Evolutionary conservation across 179 eudicot genomes (phyloP).

Genomic region (Silene vulgaris): DNA sequence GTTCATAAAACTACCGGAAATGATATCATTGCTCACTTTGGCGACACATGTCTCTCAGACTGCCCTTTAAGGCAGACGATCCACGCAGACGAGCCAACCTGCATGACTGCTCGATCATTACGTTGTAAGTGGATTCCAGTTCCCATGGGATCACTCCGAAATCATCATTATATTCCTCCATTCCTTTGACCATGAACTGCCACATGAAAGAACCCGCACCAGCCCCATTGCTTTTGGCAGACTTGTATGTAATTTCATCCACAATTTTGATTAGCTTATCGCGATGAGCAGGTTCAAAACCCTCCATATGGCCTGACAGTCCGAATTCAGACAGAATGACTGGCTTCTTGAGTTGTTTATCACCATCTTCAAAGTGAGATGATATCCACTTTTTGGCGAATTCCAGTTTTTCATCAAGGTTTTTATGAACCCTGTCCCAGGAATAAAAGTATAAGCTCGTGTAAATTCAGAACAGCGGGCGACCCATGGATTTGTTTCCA

Average conservation of each 20-base stretch:
- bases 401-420: conserved; percentile 59
- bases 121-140: conserved; percentile 42
- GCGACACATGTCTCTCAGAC: conserved; percentile 43
- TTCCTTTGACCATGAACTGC: conserved; percentile 84
- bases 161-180: conserved; percentile 77
- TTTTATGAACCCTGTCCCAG: conserved; percentile 42
- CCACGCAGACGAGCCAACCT: conserved; percentile 52
- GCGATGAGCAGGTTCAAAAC: conserved; percentile 53
- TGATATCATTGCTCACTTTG: conserved; percentile 13
- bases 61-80: conserved; percentile 30
- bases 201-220: conserved; percentile 81
- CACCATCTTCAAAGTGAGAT: conserved; percentile 83
- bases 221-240: conserved; percentile 55
- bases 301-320: conserved; percentile 54
- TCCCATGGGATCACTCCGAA: conserved; percentile 79
- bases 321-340: conserved; percentile 81
- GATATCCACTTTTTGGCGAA: conserved; percentile 62
- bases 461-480: not conserved
- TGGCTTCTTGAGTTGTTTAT: conserved; percentile 63
- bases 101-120: conserved; percentile 68
- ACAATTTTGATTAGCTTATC: conserved; percentile 59
- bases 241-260: conserved; percentile 52
- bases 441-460: not conserved
- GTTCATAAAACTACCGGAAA: not conserved
- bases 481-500: too few species aligned